Conservation (phyloP, 2,329 filamentous ascomycete species). For the Helminthosporium solani region DNA sequence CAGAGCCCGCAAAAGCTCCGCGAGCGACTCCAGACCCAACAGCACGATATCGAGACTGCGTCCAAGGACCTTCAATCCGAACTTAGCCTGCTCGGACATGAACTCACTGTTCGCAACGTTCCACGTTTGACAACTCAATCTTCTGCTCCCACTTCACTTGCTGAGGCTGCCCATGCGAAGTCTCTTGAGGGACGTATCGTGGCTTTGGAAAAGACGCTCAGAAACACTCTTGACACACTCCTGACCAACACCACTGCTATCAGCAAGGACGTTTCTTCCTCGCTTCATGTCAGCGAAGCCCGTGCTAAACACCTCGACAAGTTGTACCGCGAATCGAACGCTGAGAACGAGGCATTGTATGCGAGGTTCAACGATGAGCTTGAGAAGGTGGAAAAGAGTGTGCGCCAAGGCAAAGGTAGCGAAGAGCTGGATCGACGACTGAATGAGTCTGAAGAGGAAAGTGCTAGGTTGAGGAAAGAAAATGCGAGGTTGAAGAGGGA, state of each 20-base stretch:
- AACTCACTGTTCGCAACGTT: slow-evolving; percentile 59
- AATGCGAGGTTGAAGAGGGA: slow-evolving; percentile 81
- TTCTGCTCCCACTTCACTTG: slow-evolving; percentile 26
- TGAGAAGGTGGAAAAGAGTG: slow-evolving; percentile 70
- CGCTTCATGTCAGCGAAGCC: slow-evolving; percentile 70
- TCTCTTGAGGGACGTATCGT: slow-evolving; percentile 59
- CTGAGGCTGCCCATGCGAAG: slow-evolving; percentile 19
- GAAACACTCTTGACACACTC: slow-evolving; percentile 43
- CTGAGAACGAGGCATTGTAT: slow-evolving; percentile 91
- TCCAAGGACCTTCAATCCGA: slow-evolving; percentile 72
- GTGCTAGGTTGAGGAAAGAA: slow-evolving; percentile 76
- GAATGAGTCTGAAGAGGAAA: slow-evolving; percentile 74
- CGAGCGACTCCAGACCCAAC: slow-evolving; percentile 81
- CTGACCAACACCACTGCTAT: slow-evolving; percentile 49
- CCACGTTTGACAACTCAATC: slow-evolving; percentile 37
- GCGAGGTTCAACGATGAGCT: slow-evolving; percentile 91
- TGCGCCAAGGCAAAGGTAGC: slow-evolving; percentile 73
- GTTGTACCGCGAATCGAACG: slow-evolving; percentile 80
- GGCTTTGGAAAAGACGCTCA: slow-evolving; percentile 67
- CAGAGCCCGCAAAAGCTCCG: slow-evolving; percentile 68
- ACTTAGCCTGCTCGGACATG: slow-evolving; percentile 75
- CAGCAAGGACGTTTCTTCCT: slow-evolving; percentile 69
- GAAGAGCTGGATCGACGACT: slow-evolving; percentile 73
- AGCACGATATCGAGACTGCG: slow-evolving; percentile 68
- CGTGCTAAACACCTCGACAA: slow-evolving; percentile 83